Percentiles rank a stretch among this genome's conserved stretches.
Evolutionary conservation across 2,329 filamentous ascomycete species (phyloP).

Genomic region (Delphinella strobiligena): DNA sequence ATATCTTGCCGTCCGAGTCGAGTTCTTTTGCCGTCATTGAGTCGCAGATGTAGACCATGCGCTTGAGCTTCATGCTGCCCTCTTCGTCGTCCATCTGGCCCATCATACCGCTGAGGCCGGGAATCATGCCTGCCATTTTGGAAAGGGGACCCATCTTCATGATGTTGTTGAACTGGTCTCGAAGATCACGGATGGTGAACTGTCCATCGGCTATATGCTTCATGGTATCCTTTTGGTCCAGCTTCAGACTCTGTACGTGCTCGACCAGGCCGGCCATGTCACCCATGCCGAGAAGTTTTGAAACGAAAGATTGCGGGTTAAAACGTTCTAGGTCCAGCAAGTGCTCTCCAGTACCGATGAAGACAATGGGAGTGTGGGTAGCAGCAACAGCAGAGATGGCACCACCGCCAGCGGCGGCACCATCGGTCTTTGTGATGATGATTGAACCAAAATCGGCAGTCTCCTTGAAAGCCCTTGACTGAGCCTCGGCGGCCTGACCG

Average conservation of each 20-base stretch:
- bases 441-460: slow-evolving; percentile 95
- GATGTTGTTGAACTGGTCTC: slow-evolving; percentile 92
- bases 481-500: slow-evolving; percentile 87
- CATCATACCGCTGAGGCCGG: slow-evolving; percentile 87
- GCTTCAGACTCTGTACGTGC: slow-evolving; percentile 88
- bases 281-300: slow-evolving; percentile 91
- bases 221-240: slow-evolving; percentile 97
- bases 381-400: slow-evolving; percentile 96
- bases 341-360: slow-evolving; percentile 95
- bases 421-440: slow-evolving; percentile 97
- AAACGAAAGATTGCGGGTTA: slow-evolving; percentile 82
- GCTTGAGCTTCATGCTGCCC: slow-evolving; percentile 80
- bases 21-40: slow-evolving; percentile 95
- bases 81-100: slow-evolving; percentile 95
- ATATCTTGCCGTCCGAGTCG: slow-evolving; percentile 87
- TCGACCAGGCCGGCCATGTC: slow-evolving; percentile 92
- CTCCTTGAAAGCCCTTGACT: slow-evolving; percentile 94
- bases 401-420: slow-evolving; percentile 87
- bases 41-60: slow-evolving; percentile 99
- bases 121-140: slow-evolving; percentile 98
- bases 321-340: slow-evolving; percentile 92
- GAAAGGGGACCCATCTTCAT: slow-evolving; percentile 99
- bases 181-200: slow-evolving; percentile 86
- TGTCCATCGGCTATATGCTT: slow-evolving; percentile 97
- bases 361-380: slow-evolving; percentile 92